A percentile compares a stretch with the other conserved stretches of the same genome.
Evolutionary conservation across 2,329 filamentous ascomycete genomes (phyloP).

Genomic region (Colletotrichum neosansevieriae): DNA sequence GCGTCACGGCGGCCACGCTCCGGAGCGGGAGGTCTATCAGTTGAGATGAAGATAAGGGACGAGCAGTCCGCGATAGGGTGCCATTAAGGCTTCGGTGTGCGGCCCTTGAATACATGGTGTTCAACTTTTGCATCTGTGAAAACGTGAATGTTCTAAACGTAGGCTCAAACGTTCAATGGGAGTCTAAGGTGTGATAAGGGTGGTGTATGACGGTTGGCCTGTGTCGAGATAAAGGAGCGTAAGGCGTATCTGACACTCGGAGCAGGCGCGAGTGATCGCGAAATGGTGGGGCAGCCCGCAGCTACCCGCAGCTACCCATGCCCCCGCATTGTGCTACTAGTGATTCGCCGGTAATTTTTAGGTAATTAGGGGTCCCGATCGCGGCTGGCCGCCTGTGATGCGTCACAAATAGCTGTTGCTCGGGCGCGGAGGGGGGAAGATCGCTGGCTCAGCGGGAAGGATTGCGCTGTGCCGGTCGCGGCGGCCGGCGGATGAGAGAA

Average conservation of each 20-base stretch:
- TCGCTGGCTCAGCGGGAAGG: not conserved
- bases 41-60: conserved; percentile 29
- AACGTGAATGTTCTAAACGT: too few relatives aligned
- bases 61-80: conserved; percentile 17
- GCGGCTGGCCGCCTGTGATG: not conserved
- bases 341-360: conserved; percentile 32
- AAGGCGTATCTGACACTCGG: conserved; percentile 37
- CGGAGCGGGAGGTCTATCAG: conserved; percentile 38
- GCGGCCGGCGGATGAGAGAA: not conserved
- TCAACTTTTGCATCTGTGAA: not conserved
- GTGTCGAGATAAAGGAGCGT: conserved; percentile 38
- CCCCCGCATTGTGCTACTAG: conserved; percentile 30
- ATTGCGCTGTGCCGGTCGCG: conserved; percentile 15
- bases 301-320: conserved; percentile 42
- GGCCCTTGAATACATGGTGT: conserved; percentile 26
- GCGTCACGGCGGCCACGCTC: conserved; percentile 10
- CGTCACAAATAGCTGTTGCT: not conserved
- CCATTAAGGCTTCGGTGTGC: conserved; percentile 30
- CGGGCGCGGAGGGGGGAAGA: not conserved
- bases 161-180: not conserved
- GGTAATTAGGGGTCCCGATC: conserved; percentile 35
- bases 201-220: not conserved
- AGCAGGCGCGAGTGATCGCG: not conserved
- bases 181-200: not conserved
- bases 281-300: conserved; percentile 37